Percentiles rank a stretch among this genome's conserved stretches.
These are phyloP conservation scores for Glycyrrhiza uralensis DNA, from an alignment of 306 rosid genomes.

Conservation along the genomic window DNA sequence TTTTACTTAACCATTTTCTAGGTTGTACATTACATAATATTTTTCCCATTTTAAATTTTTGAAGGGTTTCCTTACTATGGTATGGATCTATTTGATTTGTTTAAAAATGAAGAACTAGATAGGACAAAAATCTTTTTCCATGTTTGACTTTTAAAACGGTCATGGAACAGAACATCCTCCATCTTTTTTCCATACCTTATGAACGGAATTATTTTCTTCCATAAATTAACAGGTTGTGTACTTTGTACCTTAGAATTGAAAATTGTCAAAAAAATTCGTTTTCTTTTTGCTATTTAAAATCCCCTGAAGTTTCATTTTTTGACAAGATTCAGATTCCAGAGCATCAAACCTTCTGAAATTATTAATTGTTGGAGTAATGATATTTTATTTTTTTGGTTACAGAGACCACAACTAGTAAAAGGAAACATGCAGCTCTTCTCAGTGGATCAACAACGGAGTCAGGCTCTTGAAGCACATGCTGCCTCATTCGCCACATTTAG, in stretches of 20 bases:
- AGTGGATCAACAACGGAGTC: slow-evolving; percentile 80
- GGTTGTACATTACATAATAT: background rate
- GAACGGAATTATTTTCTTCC: background rate
- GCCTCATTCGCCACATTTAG: slow-evolving; percentile 70
- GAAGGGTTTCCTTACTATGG: background rate
- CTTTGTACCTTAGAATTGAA: background rate
- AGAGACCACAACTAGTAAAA: slow-evolving; percentile 82
- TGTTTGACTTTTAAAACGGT: no score
- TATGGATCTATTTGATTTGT: no score
- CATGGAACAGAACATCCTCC: no score
- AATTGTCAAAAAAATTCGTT: background rate
- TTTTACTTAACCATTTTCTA: background rate
- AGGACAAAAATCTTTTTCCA: no score
- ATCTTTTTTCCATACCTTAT: background rate
- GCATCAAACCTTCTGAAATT: background rate
- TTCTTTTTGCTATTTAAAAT: background rate
- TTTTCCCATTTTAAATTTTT: background rate
- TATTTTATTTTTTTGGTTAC: slow-evolving; percentile 16
- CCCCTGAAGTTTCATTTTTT: background rate
- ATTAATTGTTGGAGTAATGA: slow-evolving; percentile 10
- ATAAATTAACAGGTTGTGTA: background rate
- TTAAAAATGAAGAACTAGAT: no score
- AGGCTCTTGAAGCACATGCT: slow-evolving; percentile 92
- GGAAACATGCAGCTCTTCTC: slow-evolving; percentile 90
- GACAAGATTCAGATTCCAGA: slow-evolving; percentile 5